Evolutionary conservation across 2,329 filamentous ascomycete species (phyloP).

Genomic region (Xylariaceae sp.): DNA sequence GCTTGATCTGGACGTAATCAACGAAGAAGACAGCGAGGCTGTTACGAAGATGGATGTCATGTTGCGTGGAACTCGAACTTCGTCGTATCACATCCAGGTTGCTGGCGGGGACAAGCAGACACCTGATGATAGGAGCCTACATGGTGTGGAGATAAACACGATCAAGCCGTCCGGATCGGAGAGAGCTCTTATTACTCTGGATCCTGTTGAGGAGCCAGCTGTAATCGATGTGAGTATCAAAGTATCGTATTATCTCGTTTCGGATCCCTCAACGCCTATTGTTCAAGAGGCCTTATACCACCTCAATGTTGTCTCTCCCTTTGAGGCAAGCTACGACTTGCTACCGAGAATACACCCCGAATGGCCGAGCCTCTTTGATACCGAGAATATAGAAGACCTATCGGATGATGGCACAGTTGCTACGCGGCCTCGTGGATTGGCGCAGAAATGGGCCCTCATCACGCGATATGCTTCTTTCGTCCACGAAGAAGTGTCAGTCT

Average conservation of each 20-base stretch:
- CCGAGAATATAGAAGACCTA: conserved; percentile 42
- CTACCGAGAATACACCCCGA: conserved; percentile 70
- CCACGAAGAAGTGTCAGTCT: conserved; percentile 60
- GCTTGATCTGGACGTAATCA: conserved; percentile 65
- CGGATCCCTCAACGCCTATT: conserved; percentile 75
- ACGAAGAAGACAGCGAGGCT: conserved; percentile 77
- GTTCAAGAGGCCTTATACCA: conserved; percentile 65
- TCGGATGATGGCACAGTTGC: conserved; percentile 31
- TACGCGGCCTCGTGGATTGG: conserved; percentile 52
- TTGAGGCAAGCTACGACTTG: conserved; percentile 88
- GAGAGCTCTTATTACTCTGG: conserved; percentile 45
- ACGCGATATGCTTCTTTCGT: conserved; percentile 75
- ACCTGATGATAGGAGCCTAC: conserved; percentile 40
- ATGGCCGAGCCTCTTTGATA: conserved; percentile 84
- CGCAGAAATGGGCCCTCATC: conserved; percentile 75
- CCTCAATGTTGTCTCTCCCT: conserved; percentile 72
- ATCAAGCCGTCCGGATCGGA: conserved; percentile 43
- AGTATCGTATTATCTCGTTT: conserved; percentile 70
- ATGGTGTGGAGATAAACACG: conserved; percentile 41
- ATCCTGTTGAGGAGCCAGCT: conserved; percentile 45
- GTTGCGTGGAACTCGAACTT: conserved; percentile 55
- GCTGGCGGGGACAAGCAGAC: conserved; percentile 33
- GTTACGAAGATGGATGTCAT: conserved; percentile 64
- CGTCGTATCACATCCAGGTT: conserved; percentile 41
- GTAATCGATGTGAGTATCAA: conserved; percentile 66